Conservation (phyloP, 139 green algal species). For the Chlamydomonas sp. region DNA sequence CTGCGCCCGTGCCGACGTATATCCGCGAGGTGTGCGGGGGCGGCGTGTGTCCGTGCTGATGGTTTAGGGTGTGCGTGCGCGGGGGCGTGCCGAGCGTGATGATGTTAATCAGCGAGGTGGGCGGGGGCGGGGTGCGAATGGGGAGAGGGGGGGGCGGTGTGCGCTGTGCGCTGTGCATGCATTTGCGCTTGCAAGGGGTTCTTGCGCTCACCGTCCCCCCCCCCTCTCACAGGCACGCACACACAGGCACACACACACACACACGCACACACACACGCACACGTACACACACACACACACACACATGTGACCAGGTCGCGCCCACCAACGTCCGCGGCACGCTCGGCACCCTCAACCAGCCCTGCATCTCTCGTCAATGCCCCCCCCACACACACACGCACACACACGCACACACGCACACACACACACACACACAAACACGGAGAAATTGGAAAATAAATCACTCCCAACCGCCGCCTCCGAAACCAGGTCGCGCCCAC, state of each 20-base stretch:
- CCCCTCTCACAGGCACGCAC: too few species aligned
- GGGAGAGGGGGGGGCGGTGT: neutral
- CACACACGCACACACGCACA: too few species aligned
- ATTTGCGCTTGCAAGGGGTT: neutral
- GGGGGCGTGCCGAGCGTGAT: neutral
- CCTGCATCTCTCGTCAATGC: constrained; percentile 67
- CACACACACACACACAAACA: too few species aligned
- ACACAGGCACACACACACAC: too few species aligned
- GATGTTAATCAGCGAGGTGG: neutral
- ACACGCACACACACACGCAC: too few species aligned
- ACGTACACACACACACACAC: too few species aligned
- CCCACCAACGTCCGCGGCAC: constrained; percentile 73
- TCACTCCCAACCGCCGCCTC: too few species aligned
- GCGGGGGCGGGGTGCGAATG: neutral
- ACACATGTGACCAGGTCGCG: constrained; percentile 77
- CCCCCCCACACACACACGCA: too few species aligned
- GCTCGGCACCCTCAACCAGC: constrained; percentile 90
- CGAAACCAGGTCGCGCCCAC: constrained; percentile 82
- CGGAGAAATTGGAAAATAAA: too few species aligned
- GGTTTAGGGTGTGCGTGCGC: constrained; percentile 5
- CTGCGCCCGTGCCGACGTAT: too few species aligned
- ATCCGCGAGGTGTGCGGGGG: neutral
- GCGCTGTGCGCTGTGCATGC: neutral
- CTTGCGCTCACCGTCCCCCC: too few species aligned
- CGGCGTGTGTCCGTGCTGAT: neutral